These are phyloP conservation scores for Purpureocillium lavendulum DNA, from an alignment of 2,329 filamentous ascomycete species.

Conservation along the genomic window DNA sequence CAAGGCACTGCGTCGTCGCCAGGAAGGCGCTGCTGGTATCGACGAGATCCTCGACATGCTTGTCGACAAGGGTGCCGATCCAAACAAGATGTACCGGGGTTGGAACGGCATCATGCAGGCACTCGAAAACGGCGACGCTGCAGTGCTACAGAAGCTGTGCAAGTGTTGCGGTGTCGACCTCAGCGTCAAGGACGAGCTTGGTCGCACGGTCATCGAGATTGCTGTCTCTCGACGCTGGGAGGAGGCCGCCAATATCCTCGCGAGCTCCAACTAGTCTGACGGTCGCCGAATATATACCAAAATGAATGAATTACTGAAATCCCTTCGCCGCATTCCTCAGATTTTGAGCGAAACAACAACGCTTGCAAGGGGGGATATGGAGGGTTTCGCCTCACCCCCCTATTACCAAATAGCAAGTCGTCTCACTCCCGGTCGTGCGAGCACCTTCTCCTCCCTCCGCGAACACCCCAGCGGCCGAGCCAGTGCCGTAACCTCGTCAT, in stretches of 20 bases:
- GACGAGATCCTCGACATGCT: conserved; percentile 55
- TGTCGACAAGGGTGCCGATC: conserved; percentile 54
- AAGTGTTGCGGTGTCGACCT: conserved; percentile 40
- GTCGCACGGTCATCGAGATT: conserved; percentile 47
- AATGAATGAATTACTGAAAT: no score
- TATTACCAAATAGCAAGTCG: no score
- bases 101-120: conserved; percentile 61
- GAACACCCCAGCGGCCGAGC: no score
- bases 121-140: conserved; percentile 52
- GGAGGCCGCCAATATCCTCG: conserved; percentile 43
- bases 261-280: conserved; percentile 16
- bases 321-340: no score
- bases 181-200: conserved; percentile 43
- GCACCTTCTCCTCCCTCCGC: no score
- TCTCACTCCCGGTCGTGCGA: no score
- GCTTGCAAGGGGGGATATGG: no score
- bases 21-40: conserved; percentile 36
- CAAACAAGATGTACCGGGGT: conserved; percentile 58
- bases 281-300: no score
- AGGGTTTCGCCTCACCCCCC: no score
- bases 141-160: conserved; percentile 43
- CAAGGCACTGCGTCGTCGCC: conserved; percentile 53
- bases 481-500: no score
- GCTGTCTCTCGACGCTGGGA: conserved; percentile 49
- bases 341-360: no score